Evolutionary conservation across 768 basidiomycete species (phyloP), one percentile per base, ranked within the genome.

Genomic region (Russula compacta): DNA sequence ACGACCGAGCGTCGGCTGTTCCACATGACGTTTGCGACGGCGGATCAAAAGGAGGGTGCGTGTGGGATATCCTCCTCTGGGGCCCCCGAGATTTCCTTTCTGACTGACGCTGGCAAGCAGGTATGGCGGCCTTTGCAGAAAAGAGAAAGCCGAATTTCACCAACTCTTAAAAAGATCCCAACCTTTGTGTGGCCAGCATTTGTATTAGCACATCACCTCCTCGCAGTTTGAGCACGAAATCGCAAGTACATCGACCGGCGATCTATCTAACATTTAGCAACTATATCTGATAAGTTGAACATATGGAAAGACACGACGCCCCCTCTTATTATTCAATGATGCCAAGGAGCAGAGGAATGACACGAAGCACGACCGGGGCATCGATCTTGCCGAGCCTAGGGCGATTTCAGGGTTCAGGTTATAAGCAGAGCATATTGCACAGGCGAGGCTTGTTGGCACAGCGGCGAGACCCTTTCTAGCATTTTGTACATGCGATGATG

Each of bases 31-130:
- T 98, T 99, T 68, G 93, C 93, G 5, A 97, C 97, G 17, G 82
- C 86, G 56, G 94, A 95, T 71, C 93, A 95, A 75, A 95, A 95
- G 77, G 94, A 95, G 76, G 94, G 92, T 87, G 67, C 62, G 87
- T 74, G 17, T 44, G 54, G 1, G 21, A 6, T 39, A 0, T 46
- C 24, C 38, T 52, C 2, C 10, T 15, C 10, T 43, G 32, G n/a
- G 6, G 6, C 9, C 15, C 29, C 15, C 29, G 6, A 2, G 33
- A 40, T 35, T 33, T 55, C 19, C n/a, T 14, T 19, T 59, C 66
- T 67, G 40, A 64, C n/a, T n/a, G 39, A 29, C 19, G 40, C 10
- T n/a, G 21, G 46, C 58, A 35, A 32, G 29, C 66, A 95, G 95
- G 95, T 19, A 99, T 98, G 95, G 71, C 78, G 24, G 95, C 95